Conservation (phyloP, 306 rosid species). For the Dalbergia oliveri region DNA sequence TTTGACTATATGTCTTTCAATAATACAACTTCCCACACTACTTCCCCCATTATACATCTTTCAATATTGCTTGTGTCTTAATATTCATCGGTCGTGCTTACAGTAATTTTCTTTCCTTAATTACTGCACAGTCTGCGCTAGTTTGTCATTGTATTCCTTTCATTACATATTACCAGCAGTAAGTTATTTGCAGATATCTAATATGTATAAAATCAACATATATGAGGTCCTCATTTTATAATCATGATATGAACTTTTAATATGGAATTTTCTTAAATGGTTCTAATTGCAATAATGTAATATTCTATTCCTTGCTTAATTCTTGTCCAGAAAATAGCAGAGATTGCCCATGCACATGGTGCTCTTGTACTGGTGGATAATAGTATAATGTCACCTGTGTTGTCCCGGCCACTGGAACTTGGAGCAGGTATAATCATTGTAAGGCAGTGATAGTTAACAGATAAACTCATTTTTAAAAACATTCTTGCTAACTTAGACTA, state of each 20-base stretch:
- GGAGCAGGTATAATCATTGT: slow-evolving; percentile 83
- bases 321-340: slow-evolving; percentile 78
- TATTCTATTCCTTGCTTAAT: slow-evolving; percentile 16
- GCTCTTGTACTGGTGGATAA: slow-evolving; percentile 90
- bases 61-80: too few relatives aligned
- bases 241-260: slow-evolving; percentile 21
- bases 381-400: slow-evolving; percentile 93
- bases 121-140: not conserved
- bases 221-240: slow-evolving; percentile 11
- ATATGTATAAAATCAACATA: not conserved
- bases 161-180: not conserved
- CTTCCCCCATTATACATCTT: not conserved
- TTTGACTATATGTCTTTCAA: slow-evolving; percentile 19
- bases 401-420: slow-evolving; percentile 85
- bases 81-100: not conserved
- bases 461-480: not conserved
- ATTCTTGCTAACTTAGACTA: slow-evolving; percentile 28
- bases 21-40: not conserved
- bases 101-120: slow-evolving; percentile 18
- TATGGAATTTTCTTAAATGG: slow-evolving; percentile 5
- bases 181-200: slow-evolving; percentile 16
- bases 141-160: slow-evolving; percentile 16
- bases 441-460: slow-evolving; percentile 20
- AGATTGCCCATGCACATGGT: slow-evolving; percentile 79
- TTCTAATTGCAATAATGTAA: slow-evolving; percentile 26